Percentiles rank a stretch among this genome's conserved stretches.
Conservation (phyloP, 768 basidiomycete species). For the Dioszegia hungarica region DNA sequence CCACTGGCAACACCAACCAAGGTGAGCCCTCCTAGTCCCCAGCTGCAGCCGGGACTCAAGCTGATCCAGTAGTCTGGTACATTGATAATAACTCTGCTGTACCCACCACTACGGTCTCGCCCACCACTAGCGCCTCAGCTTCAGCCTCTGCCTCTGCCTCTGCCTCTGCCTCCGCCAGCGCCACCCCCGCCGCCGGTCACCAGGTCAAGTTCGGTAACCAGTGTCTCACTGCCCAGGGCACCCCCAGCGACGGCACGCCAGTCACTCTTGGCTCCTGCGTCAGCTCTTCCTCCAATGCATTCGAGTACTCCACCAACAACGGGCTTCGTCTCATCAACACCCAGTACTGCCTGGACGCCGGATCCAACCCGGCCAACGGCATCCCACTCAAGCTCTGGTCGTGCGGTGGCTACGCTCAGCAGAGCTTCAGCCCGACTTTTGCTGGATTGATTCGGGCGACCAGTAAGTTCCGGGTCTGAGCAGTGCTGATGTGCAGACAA, state of each 20-base stretch:
- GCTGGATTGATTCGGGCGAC: background rate
- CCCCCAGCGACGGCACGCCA: background rate
- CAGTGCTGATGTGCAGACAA: background rate
- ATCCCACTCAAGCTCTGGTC: conserved; percentile 28
- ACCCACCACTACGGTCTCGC: background rate
- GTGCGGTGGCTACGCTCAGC: conserved; percentile 24
- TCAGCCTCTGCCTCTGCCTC: background rate
- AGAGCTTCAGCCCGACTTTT: conserved; percentile 20
- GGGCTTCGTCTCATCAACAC: conserved; percentile 16
- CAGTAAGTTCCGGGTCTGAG: background rate
- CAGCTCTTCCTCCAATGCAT: background rate
- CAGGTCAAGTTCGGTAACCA: too few relatives aligned
- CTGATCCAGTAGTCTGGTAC: conserved; percentile 8
- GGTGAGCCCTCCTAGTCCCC: conserved; percentile 14
- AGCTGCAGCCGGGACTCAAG: background rate
- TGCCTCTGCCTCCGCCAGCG: background rate
- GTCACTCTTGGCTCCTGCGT: background rate
- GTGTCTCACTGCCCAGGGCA: background rate
- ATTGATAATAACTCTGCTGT: background rate
- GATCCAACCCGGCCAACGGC: conserved; percentile 23
- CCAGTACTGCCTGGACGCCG: conserved; percentile 29
- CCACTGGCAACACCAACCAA: conserved; percentile 45
- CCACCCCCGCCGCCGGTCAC: background rate
- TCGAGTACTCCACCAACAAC: background rate
- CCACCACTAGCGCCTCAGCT: background rate